Base-by-base conservation (phyloP, 23 red algal species). In the Gracilaria domingensis region DNA sequence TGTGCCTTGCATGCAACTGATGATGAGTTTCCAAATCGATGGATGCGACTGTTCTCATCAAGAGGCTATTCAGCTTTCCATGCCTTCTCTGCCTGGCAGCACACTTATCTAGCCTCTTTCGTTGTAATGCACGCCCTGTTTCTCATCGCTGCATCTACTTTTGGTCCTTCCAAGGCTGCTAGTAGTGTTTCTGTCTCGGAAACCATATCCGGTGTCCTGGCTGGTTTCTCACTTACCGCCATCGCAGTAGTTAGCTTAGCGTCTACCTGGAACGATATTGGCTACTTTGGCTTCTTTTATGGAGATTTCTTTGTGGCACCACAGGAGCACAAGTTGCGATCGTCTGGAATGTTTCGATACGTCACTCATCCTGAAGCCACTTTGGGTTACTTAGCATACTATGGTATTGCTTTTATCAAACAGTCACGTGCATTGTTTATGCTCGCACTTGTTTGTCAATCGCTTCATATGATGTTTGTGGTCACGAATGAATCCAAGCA, bases 231-330 rank as follows among this genome's bases (percentile, higher is more conserved):
- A 33, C 77, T 96, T 1, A 93, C 87, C 42, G 69, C 91, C 9
- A 75, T 96, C 1, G 75, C 83, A 0, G 30, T 90, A 40, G 84
- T 86, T 29, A 64, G 77, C 30, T 77, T 88, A 16, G 66, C 57
- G 29, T 99, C 94, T 2, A 86, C 91, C 25, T 82, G 86, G 62
- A 66, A 78, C 21, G 87, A 79, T 32, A 64, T 92, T 23, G 94
- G 97, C 8, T 86, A 93, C 32, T 93, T 96, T 89, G 92, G 87
- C 12, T 96, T 88, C 72, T 96, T 85, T 66, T 99, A 96, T 72
- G 94, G 90, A 8, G 97, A 99, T 88, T 96, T 99, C 86, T 99
- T 99, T 88, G 92, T 99, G 7, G 62, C 67, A 1, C 90, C 93
- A 26, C 84, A 79, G 0, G 39, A 35, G 21, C 61, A 64, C 20